These are phyloP conservation scores for Cladosporium sp. DNA, from an alignment of 2,329 filamentous ascomycete genomes.

Conservation along the genomic window DNA sequence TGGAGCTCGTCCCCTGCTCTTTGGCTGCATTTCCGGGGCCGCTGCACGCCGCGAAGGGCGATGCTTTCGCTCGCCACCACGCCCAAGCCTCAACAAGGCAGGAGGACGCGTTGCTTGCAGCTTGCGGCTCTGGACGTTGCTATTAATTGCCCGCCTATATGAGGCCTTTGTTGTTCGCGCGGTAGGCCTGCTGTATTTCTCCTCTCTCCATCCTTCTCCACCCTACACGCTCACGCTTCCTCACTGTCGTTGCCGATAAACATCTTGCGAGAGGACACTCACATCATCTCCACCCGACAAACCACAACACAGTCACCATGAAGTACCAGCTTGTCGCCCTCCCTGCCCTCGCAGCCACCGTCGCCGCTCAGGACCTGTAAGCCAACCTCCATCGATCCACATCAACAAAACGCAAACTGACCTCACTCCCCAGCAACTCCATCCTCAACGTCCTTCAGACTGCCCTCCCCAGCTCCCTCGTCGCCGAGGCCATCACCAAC, in stretches of 20 bases:
- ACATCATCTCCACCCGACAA: background rate
- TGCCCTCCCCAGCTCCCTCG: constrained; percentile 38
- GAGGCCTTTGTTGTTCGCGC: background rate
- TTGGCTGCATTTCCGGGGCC: too few species aligned
- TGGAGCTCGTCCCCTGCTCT: too few species aligned
- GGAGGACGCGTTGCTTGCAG: constrained; percentile 4
- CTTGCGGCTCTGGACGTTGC: constrained; percentile 5
- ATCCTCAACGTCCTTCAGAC: constrained; percentile 39
- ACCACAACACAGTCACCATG: constrained; percentile 18
- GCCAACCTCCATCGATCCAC: background rate
- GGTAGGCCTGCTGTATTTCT: background rate
- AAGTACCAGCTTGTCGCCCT: constrained; percentile 23
- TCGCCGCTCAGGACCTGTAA: constrained; percentile 16
- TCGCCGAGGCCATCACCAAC: constrained; percentile 37
- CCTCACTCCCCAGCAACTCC: constrained; percentile 25
- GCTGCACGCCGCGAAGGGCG: background rate
- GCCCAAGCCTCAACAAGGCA: constrained; percentile 2
- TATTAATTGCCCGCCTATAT: constrained; percentile 9
- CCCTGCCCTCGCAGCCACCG: constrained; percentile 21
- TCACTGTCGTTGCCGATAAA: background rate
- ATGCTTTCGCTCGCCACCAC: constrained; percentile 3
- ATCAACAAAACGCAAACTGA: constrained; percentile 2
- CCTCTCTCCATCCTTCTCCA: background rate
- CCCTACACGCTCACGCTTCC: background rate
- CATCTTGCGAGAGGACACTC: too few species aligned